Evolutionary conservation across 2,329 filamentous ascomycete genomes (phyloP).

Genomic region (Atkinsonella hypoxylon): DNA sequence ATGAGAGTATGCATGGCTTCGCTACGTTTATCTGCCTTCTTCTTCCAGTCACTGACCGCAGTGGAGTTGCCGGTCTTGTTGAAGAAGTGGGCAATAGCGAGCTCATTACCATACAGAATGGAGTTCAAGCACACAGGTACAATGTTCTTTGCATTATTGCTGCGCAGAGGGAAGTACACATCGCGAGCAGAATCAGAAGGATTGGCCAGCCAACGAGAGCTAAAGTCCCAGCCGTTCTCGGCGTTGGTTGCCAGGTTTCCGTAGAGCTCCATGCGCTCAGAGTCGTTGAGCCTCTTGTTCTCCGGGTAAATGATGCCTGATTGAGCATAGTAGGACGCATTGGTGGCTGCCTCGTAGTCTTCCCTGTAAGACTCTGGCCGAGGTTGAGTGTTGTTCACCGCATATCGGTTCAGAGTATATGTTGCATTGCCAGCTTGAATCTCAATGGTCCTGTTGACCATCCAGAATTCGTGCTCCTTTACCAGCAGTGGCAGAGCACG

Average conservation of each 20-base stretch:
- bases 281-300: slow-evolving; percentile 35
- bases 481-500: slow-evolving; percentile 50
- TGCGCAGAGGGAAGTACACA: slow-evolving; percentile 53
- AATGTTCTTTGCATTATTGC: slow-evolving; percentile 44
- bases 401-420: slow-evolving; percentile 45
- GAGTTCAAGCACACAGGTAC: slow-evolving; percentile 57
- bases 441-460: slow-evolving; percentile 44
- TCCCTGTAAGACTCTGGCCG: slow-evolving; percentile 56
- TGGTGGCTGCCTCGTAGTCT: slow-evolving; percentile 54
- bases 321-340: slow-evolving; percentile 47
- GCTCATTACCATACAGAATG: slow-evolving; percentile 55
- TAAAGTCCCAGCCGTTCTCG: slow-evolving; percentile 56
- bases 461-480: slow-evolving; percentile 53
- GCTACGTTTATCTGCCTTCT: slow-evolving; percentile 39
- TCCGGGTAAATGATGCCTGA: slow-evolving; percentile 48
- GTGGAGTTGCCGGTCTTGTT: slow-evolving; percentile 36
- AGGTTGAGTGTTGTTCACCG: slow-evolving; percentile 51
- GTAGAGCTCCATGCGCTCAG: slow-evolving; percentile 41
- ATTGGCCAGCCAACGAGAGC: slow-evolving; percentile 42
- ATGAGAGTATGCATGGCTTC: slow-evolving; percentile 50
- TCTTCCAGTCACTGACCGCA: slow-evolving; percentile 36
- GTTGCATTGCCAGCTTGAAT: slow-evolving; percentile 33
- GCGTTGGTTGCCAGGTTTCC: slow-evolving; percentile 52
- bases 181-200: slow-evolving; percentile 46
- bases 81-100: slow-evolving; percentile 44